Evolutionary conservation across 129 eudicot species (phyloP), one percentile per base, ranked within the genome.

Genomic region (Artemisia argyi): DNA sequence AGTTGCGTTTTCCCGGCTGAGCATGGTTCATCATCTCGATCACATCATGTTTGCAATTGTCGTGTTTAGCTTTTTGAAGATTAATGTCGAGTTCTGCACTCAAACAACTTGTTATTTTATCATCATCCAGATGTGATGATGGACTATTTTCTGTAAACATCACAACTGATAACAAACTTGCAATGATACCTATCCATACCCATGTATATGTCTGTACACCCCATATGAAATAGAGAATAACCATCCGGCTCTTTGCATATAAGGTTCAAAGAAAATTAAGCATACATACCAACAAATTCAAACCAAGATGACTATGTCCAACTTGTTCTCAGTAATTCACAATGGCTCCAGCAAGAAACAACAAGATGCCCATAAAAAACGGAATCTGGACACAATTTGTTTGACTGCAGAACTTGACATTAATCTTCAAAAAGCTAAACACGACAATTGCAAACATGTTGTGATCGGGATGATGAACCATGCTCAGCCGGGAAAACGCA

Each of bases 341-440:
- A 74, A 92, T 56, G 15, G 95, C 82, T 8, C 90, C 95, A 14
- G 80, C 84, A 4, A 89, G 39, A 69, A 92, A 83, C 66, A 92
- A 73, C 53, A 82, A 76, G 76, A 96, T 89, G 44, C 87, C 89
- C 67, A 92, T 66, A 69, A 92, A 80, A 81, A 92, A 92, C 0
- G 96, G 98, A 14, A 89, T 73, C 67, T 81, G 88, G 65, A 92
- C 95, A 66, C 81, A 61, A 13, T 86, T n/a, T n/a, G n/a, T n/a
- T n/a, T n/a, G n/a, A n/a, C n/a, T n/a, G n/a, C n/a, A n/a, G n/a
- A n/a, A n/a, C n/a, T n/a, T n/a, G n/a, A n/a, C n/a, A n/a, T n/a
- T n/a, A n/a, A n/a, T n/a, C n/a, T n/a, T n/a, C n/a, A n/a, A n/a
- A n/a, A n/a, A n/a, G n/a, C n/a, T n/a, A n/a, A n/a, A n/a, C n/a